Base-by-base conservation (phyloP, 441 rosid species). In the Jatropha podagrica region DNA sequence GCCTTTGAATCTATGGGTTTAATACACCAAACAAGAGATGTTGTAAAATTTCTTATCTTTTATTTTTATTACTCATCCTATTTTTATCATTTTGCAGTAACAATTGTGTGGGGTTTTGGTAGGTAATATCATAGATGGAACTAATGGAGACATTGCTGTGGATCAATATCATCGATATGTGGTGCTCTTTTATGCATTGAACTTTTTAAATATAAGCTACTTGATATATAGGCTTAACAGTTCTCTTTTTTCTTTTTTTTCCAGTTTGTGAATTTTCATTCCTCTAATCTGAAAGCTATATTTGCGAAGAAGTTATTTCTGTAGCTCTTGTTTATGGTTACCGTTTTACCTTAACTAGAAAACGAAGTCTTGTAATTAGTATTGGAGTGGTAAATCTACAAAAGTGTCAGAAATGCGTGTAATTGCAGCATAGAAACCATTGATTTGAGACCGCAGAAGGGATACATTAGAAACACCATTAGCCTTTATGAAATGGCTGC, bases 131-230 rank as follows among this genome's bases (percentile, higher is more conserved):
- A 17, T 77, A 5, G 93, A 85, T 78, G 90, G 91, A 78, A 88
- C 81, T 67, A 88, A 85, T 27, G 97, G 89, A 66, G 89, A 87
- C 69, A 49, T 84, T 9, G 78, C 92, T 23, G 89, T 84, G 60
- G 96, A 92, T 78, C 93, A 89, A 59, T 92, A 89, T 77, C 87
- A 92, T 69, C 83, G 81, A 52, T 89, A 83, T 70, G 82, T 63
- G 86, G 94, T 78, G n/a, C 64, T 11, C 38, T 14, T 58, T 58
- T 49, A 27, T 37, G 18, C 13, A 13, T 41, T 67, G 26, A 61
- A 15, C 49, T 14, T n/a, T 40, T 13, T 38, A 23, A 7, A 23
- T 66, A 44, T 14, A 46, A 49, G 7, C 4, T 68, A 32, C 66
- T 14, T 37, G 46, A 14, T 13, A 17, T 3, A 62, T 37, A 68